Evolutionary conservation across 352 stramenopile species (phyloP).

Genomic region (Pythium phragmiticola): DNA sequence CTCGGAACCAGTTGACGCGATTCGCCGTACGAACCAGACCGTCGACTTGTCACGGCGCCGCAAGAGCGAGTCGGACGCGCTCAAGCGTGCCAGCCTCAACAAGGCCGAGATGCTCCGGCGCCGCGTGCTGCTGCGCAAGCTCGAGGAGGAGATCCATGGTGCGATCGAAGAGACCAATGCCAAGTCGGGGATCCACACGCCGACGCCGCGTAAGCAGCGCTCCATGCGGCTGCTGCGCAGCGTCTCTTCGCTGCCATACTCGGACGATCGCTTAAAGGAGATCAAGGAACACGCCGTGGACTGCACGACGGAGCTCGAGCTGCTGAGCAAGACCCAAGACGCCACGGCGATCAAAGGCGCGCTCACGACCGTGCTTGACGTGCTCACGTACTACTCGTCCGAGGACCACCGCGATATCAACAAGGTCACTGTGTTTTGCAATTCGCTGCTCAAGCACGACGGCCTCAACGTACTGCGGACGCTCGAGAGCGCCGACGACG

Average conservation of each 20-base stretch:
- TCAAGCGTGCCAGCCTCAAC: constrained; percentile 48
- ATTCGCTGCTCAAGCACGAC: constrained; percentile 73
- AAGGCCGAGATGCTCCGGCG: constrained; percentile 63
- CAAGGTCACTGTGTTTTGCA: constrained; percentile 84
- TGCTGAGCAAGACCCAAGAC: constrained; percentile 32
- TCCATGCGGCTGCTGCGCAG: constrained; percentile 25
- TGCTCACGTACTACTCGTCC: constrained; percentile 69
- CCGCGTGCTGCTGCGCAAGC: constrained; percentile 59
- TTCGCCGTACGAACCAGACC: constrained; percentile 7
- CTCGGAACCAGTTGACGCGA: constrained; percentile 25
- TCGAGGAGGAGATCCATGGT: constrained; percentile 72
- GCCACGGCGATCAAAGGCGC: constrained; percentile 35
- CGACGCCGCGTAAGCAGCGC: constrained; percentile 11
- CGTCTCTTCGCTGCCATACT: constrained; percentile 35
- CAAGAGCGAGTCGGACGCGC: constrained; percentile 72
- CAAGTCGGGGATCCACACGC: not conserved
- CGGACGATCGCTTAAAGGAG: constrained; percentile 50
- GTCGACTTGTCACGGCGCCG: constrained; percentile 43
- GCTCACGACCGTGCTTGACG: constrained; percentile 64
- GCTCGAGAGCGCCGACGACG: constrained; percentile 50
- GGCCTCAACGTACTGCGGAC: constrained; percentile 62
- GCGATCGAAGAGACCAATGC: constrained; percentile 57
- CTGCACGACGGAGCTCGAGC: constrained; percentile 53
- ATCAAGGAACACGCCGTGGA: constrained; percentile 62
- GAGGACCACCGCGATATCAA: constrained; percentile 71